Evolutionary conservation across 164 flowering plant genomes (phyloP).

Genomic region (Berberis vulgaris): DNA sequence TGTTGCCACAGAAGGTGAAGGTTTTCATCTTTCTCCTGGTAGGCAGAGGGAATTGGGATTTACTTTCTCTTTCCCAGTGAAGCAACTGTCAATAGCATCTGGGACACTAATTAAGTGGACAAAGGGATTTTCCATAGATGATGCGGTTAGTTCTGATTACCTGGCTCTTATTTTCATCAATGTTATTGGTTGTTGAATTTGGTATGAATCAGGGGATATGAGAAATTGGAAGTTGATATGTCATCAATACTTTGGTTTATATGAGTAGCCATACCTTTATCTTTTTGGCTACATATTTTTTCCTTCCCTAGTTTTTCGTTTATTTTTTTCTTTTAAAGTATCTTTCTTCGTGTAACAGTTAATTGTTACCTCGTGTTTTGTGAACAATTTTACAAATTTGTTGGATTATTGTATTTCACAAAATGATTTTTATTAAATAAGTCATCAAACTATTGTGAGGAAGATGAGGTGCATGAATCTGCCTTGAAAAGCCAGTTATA

Average conservation of each 20-base stretch:
- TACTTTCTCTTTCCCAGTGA: conserved; percentile 93
- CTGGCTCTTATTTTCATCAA: neutral
- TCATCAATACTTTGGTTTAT: neutral
- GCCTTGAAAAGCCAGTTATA: no score
- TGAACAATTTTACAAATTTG: no score
- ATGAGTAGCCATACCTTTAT: no score
- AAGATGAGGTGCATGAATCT: no score
- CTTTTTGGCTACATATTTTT: no score
- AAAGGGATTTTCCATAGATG: conserved; percentile 84
- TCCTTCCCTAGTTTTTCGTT: no score
- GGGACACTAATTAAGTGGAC: conserved; percentile 94
- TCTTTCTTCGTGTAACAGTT: no score
- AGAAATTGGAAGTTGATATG: neutral
- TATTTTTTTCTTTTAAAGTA: no score
- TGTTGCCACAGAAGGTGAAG: conserved; percentile 71
- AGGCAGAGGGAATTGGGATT: conserved; percentile 92
- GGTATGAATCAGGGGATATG: neutral
- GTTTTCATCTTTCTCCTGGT: conserved; percentile 42
- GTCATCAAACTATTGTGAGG: no score
- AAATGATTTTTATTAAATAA: no score
- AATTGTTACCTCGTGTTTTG: no score
- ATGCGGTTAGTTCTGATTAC: conserved; percentile 40
- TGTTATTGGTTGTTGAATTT: neutral
- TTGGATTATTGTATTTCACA: no score
- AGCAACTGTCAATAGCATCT: conserved; percentile 63